Percentiles rank a stretch among this genome's conserved stretches.
phyloP scores from a whole-genome alignment of 257 asterid species.

The Rubia yunnanensis region DNA sequence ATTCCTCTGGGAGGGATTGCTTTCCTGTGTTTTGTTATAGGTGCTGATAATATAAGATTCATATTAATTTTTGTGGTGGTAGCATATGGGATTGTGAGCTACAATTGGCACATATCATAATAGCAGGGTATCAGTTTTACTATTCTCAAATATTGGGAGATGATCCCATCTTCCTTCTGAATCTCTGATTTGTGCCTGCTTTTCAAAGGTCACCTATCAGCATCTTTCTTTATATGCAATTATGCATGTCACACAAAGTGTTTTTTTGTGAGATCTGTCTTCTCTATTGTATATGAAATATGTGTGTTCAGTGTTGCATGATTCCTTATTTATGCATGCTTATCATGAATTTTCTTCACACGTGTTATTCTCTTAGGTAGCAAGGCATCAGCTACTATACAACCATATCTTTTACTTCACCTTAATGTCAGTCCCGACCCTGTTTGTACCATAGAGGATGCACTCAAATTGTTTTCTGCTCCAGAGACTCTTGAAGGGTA shows the following conservation, averaged over 20 bases:
- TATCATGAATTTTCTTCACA: neutral
- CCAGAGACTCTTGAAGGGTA: conserved; percentile 81
- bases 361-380: conserved; percentile 28
- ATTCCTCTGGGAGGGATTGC: neutral
- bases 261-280: neutral
- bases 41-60: neutral
- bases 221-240: neutral
- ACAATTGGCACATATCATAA: too few relatives aligned
- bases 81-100: neutral
- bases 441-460: conserved; percentile 61
- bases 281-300: neutral
- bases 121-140: neutral
- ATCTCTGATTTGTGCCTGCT: neutral
- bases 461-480: conserved; percentile 60
- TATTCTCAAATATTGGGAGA: neutral
- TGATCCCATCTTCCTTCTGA: neutral
- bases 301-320: neutral
- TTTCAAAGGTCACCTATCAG: neutral
- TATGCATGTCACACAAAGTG: neutral
- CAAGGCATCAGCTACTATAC: conserved; percentile 73
- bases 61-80: neutral
- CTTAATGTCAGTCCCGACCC: conserved; percentile 67
- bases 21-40: neutral
- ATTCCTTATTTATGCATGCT: neutral
- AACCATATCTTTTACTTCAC: conserved; percentile 81